These are phyloP conservation scores for Ganoderma boninense DNA, from an alignment of 1,284 basidiomycete species.

Conservation along the genomic window DNA sequence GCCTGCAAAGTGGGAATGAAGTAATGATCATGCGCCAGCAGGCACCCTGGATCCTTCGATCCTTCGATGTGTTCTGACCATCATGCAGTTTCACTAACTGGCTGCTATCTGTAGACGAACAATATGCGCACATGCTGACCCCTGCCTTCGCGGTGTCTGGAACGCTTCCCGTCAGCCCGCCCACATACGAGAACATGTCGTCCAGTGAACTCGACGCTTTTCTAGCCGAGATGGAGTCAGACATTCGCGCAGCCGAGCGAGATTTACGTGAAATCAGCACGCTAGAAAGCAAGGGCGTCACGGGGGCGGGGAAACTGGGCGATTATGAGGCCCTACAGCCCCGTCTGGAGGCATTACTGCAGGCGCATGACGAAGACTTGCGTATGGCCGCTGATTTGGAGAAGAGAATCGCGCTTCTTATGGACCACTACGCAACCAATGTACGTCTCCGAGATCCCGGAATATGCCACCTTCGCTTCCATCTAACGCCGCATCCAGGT, in stretches of 20 bases:
- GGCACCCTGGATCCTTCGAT: background rate
- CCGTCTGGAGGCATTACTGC: conserved; percentile 63
- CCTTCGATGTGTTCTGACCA: background rate
- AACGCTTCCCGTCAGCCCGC: conserved; percentile 53
- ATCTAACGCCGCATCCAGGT: conserved; percentile 53
- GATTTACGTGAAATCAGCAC: conserved; percentile 79
- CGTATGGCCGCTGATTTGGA: conserved; percentile 65
- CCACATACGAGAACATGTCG: conserved; percentile 70
- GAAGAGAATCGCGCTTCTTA: conserved; percentile 64
- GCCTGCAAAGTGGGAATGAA: background rate
- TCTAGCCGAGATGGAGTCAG: conserved; percentile 79
- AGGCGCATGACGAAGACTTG: conserved; percentile 66
- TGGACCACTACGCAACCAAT: conserved; percentile 74
- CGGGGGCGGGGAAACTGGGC: conserved; percentile 74
- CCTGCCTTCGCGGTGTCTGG: conserved; percentile 78
- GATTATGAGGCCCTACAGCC: conserved; percentile 72
- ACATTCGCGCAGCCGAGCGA: conserved; percentile 80
- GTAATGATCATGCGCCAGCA: background rate
- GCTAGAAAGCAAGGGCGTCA: conserved; percentile 73
- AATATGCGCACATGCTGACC: conserved; percentile 74
- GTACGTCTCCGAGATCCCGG: conserved; percentile 45
- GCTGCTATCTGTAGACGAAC: conserved; percentile 60
- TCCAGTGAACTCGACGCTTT: conserved; percentile 73
- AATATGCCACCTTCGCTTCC: background rate
- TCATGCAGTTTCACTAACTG: conserved; percentile 6